Percentiles rank a stretch among this genome's conserved stretches.
Evolutionary conservation across 2,329 filamentous ascomycete species (phyloP).

Genomic region (Metarhizium rileyi): DNA sequence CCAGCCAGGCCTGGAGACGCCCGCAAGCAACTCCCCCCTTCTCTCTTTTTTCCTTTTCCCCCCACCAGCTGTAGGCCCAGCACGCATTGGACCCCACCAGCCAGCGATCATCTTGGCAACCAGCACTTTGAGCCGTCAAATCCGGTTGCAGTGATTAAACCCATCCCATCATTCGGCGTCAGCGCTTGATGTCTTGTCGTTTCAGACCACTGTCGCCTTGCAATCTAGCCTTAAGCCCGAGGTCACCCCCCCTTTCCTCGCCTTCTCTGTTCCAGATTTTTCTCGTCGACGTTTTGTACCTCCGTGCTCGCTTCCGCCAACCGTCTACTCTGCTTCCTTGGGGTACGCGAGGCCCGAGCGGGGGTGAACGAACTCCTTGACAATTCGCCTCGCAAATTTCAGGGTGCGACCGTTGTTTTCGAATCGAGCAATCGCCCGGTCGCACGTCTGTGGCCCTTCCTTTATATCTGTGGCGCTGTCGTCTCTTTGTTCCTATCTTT

Average conservation of each 20-base stretch:
- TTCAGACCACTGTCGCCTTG: neutral
- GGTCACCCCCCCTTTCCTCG: neutral
- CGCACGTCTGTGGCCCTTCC: neutral
- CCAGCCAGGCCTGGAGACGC: neutral
- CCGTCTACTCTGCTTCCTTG: neutral
- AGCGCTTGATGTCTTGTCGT: neutral
- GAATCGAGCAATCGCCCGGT: constrained; percentile 1
- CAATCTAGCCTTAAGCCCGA: neutral
- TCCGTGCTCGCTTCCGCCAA: neutral
- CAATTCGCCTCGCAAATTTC: constrained; percentile 2
- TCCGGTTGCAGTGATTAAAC: neutral
- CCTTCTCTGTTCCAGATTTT: neutral
- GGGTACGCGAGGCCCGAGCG: constrained; percentile 8
- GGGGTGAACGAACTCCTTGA: constrained; percentile 4
- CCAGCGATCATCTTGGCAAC: neutral
- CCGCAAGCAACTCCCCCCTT: neutral
- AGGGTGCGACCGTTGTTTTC: constrained; percentile 2
- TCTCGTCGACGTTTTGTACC: neutral
- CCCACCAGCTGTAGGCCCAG: too few relatives aligned
- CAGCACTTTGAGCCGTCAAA: too few relatives aligned
- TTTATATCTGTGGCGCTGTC: neutral
- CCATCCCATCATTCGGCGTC: neutral
- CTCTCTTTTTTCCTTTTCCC: neutral
- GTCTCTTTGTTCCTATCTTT: neutral
- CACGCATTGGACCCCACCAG: neutral